Percentiles rank a stretch among this genome's conserved stretches.
Evolutionary conservation across 2,329 filamentous ascomycete species (phyloP).

Genomic region (Ophiognomonia clavigignenti-juglandacearum): DNA sequence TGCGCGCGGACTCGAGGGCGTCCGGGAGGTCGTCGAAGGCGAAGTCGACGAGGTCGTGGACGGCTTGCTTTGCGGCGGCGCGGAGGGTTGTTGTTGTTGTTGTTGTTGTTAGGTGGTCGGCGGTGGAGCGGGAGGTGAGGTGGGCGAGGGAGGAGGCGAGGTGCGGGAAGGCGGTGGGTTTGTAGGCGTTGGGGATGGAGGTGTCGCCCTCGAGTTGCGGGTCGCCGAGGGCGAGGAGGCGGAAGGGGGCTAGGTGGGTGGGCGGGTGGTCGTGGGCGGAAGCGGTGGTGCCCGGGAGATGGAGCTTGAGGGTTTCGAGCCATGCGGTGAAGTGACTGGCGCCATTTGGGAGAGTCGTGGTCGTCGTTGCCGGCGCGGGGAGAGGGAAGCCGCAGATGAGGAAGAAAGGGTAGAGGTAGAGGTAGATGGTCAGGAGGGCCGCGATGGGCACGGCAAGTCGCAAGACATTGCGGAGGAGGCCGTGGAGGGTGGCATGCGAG

Average conservation of each 20-base stretch:
- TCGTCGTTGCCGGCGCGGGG: slow-evolving; percentile 19
- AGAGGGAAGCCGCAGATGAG: slow-evolving; percentile 74
- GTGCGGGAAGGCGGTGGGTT: slow-evolving; percentile 48
- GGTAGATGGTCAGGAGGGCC: slow-evolving; percentile 65
- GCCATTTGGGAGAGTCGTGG: slow-evolving; percentile 10
- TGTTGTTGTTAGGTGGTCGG: no score
- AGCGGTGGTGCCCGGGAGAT: slow-evolving; percentile 28
- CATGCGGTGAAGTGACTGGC: slow-evolving; percentile 29
- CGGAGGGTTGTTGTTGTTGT: slow-evolving; percentile 43
- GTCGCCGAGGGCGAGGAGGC: slow-evolving; percentile 82
- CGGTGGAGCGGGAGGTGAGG: slow-evolving; percentile 25
- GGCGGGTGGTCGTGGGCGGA: slow-evolving; percentile 18
- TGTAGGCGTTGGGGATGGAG: slow-evolving; percentile 61
- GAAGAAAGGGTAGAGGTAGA: slow-evolving; percentile 85
- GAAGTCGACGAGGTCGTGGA: slow-evolving; percentile 58
- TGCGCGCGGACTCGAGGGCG: slow-evolving; percentile 63
- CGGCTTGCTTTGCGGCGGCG: slow-evolving; percentile 45
- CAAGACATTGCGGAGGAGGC: slow-evolving; percentile 50
- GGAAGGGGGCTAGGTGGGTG: slow-evolving; percentile 61
- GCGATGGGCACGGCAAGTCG: slow-evolving; percentile 60
- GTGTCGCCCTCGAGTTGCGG: slow-evolving; percentile 92
- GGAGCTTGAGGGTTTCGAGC: slow-evolving; percentile 34
- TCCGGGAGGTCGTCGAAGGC: slow-evolving; percentile 64
- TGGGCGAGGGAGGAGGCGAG: slow-evolving; percentile 41
- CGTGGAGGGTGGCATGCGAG: neutral